These are phyloP conservation scores for Diaporthe vexans DNA, from an alignment of 2,329 filamentous ascomycete species.

Conservation along the genomic window DNA sequence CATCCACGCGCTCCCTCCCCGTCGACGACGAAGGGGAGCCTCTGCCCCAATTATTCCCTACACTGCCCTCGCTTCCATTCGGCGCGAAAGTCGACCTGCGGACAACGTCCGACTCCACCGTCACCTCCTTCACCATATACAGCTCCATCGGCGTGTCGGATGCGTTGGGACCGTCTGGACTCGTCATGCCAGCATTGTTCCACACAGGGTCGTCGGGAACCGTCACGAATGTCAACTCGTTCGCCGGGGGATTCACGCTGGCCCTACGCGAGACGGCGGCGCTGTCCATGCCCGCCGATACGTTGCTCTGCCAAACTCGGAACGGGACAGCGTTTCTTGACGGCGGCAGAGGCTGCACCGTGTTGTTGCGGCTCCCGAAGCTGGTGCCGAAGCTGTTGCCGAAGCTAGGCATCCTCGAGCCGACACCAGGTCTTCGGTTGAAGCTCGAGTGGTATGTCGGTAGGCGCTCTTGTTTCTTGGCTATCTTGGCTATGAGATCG, in stretches of 20 bases:
- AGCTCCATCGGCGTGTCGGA: slow-evolving; percentile 8
- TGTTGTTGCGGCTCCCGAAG: slow-evolving; percentile 15
- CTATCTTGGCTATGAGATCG: slow-evolving; percentile 57
- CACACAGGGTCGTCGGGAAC: background rate
- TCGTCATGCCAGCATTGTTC: background rate
- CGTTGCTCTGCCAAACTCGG: slow-evolving; percentile 8
- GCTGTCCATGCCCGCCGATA: slow-evolving; percentile 16
- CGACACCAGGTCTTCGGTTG: background rate
- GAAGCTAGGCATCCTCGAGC: background rate
- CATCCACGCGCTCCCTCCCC: slow-evolving; percentile 8
- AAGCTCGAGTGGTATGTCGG: slow-evolving; percentile 12
- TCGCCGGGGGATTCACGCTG: background rate
- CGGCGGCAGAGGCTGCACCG: slow-evolving; percentile 7
- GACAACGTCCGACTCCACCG: slow-evolving; percentile 20
- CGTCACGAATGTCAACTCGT: slow-evolving; percentile 5
- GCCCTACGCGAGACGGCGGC: background rate
- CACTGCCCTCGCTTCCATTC: background rate
- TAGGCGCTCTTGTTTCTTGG: slow-evolving; percentile 27
- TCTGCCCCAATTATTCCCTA: background rate
- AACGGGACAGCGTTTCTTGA: slow-evolving; percentile 25
- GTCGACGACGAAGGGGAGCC: background rate
- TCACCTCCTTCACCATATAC: slow-evolving; percentile 33
- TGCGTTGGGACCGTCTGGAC: background rate
- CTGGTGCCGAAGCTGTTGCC: background rate
- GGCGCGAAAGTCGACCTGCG: background rate